phyloP scores from a whole-genome alignment of 164 flowering plant species.

The Sedum album region DNA sequence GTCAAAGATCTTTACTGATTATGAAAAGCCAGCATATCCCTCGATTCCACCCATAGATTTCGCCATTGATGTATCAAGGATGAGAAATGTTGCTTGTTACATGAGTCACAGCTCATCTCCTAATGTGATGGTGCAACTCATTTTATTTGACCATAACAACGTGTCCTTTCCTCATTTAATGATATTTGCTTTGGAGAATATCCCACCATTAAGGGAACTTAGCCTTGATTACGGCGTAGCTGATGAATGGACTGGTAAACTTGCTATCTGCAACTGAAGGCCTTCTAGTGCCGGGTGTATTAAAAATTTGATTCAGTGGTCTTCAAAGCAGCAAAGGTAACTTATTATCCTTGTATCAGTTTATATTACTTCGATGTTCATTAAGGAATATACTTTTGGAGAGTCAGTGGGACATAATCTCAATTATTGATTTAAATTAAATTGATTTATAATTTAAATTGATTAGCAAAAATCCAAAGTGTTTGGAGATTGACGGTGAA shows the following conservation, averaged over 20 bases:
- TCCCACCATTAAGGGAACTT: conserved; percentile 84
- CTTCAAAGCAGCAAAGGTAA: background rate
- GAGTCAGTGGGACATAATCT: too few species aligned
- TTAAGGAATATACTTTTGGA: background rate
- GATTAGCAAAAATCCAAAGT: too few species aligned
- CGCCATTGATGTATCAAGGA: conserved; percentile 82
- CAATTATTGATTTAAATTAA: too few species aligned
- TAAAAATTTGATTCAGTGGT: background rate
- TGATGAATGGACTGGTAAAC: background rate
- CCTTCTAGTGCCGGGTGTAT: background rate
- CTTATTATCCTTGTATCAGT: background rate
- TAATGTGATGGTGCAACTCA: conserved; percentile 79
- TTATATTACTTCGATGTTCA: background rate
- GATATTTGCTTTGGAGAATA: conserved; percentile 89
- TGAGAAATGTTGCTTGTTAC: conserved; percentile 90
- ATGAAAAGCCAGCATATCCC: conserved; percentile 41
- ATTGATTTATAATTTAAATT: too few species aligned
- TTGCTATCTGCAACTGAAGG: background rate
- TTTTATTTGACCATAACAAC: conserved; percentile 64
- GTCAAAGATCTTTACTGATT: conserved; percentile 48
- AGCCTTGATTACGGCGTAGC: conserved; percentile 71
- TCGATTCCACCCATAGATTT: conserved; percentile 65
- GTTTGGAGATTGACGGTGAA: too few species aligned
- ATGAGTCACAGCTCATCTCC: conserved; percentile 76
- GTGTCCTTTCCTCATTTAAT: conserved; percentile 68